Evolutionary conservation across 208 protist species (phyloP), one percentile per base, ranked within the genome.

Genomic region (Wallacemonas rigidus): DNA sequence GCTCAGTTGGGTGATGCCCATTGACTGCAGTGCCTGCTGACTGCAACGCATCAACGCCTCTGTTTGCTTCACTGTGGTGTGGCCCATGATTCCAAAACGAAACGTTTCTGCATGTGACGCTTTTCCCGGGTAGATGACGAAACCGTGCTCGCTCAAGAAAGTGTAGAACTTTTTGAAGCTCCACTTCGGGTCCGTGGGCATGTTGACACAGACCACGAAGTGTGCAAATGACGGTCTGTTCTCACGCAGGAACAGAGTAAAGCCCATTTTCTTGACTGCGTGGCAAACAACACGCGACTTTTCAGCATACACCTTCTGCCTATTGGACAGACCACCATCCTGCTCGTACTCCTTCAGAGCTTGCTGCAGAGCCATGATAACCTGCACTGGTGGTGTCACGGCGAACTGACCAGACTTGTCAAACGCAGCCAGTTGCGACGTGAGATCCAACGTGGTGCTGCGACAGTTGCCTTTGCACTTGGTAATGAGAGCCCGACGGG

Each of bases 141-240:
- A 87, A 5, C 85, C 88, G 26, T 78, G 72, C 12, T 86, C 76
- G 56, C 89, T 95, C 43, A 97, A 74, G 47, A 76, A 85, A 7
- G 69, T 80, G 78, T 94, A 94, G 76, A 95, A 97, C 77, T 87
- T 87, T 55, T 93, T 89, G 76, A 97, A 97, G 81, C 91, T 84
- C 80, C 88, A 97, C 48, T 83, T 81, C 11, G 82, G 71, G 61
- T 94, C 82, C 3, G 74, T 85, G 5, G 90, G 92, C 83, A 91
- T 94, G 69, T 91, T 83, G 11, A 95, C 85, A 48, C 90, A 92
- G 2, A 93, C 87, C 35, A 95, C 91, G 57, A 97, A 83, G 76
- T 93, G 67, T 35, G 86, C 92, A 61, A 87, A 89, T 47, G 81
- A 82, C 4, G 87, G 84, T 40, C 77, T 74, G 14, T 56, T 77